phyloP scores from a whole-genome alignment of 768 basidiomycete genomes.

The Suillus occidentalis region DNA sequence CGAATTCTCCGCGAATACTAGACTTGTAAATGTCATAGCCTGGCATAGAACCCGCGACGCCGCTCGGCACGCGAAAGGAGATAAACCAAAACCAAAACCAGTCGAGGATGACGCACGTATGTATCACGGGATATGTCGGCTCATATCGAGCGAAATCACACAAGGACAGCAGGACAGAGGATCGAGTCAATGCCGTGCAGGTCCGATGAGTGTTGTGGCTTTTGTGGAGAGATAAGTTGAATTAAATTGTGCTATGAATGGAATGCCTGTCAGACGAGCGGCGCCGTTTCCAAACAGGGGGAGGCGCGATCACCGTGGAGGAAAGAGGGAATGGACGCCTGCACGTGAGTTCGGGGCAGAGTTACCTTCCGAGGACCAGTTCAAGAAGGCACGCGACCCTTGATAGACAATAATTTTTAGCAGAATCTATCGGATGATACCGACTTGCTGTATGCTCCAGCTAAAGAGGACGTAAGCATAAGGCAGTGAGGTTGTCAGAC shows the following conservation, averaged over 20 bases:
- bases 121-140: not conserved
- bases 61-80: not conserved
- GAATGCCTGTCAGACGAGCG: not conserved
- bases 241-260: not conserved
- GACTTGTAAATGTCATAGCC: not conserved
- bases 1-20: too few species aligned
- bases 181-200: not conserved
- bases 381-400: conserved; percentile 3
- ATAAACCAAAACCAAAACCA: too few species aligned
- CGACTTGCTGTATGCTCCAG: conserved; percentile 7
- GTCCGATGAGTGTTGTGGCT: not conserved
- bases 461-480: not conserved
- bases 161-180: not conserved
- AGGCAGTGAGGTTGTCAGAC: not conserved
- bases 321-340: not conserved
- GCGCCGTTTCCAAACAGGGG: not conserved
- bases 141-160: not conserved
- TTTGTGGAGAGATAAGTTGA: not conserved
- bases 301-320: not conserved
- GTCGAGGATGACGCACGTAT: not conserved
- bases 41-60: not conserved
- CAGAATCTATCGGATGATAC: not conserved
- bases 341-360: not conserved
- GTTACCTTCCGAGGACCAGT: conserved; percentile 1
- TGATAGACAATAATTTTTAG: not conserved